Conservation (phyloP, 352 stramenopile genomes). For the Phytopythium vexans region DNA sequence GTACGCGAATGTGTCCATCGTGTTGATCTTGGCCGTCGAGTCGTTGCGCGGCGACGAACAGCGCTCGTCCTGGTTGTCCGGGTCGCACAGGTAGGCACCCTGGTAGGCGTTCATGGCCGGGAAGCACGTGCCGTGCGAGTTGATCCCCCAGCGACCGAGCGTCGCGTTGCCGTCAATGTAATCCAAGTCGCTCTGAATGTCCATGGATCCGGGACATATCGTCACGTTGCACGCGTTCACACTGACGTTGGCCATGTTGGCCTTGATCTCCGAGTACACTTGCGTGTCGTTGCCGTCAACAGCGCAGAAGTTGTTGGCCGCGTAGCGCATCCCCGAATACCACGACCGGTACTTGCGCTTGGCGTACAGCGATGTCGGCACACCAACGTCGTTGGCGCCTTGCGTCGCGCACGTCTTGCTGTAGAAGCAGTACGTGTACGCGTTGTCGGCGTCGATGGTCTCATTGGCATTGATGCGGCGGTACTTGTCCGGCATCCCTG, state of each 20-base stretch:
- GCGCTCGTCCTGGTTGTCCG: slow-evolving; percentile 49
- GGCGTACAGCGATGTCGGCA: slow-evolving; percentile 41
- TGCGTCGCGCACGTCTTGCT: slow-evolving; percentile 32
- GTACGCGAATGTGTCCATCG: slow-evolving; percentile 61
- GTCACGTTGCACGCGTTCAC: slow-evolving; percentile 38
- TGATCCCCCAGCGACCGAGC: slow-evolving; percentile 59
- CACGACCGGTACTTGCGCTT: slow-evolving; percentile 37
- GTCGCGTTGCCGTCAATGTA: slow-evolving; percentile 42
- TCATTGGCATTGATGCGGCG: slow-evolving; percentile 33
- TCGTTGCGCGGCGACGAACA: slow-evolving; percentile 43
- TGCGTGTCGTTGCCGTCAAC: slow-evolving; percentile 33
- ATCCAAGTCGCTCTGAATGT: slow-evolving; percentile 49
- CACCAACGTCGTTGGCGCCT: slow-evolving; percentile 52
- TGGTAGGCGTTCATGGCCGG: slow-evolving; percentile 62
- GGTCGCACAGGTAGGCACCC: slow-evolving; percentile 58
- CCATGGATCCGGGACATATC: slow-evolving; percentile 47
- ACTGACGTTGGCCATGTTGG: slow-evolving; percentile 38
- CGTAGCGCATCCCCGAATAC: slow-evolving; percentile 60
- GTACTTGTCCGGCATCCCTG: slow-evolving; percentile 50
- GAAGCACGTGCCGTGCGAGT: slow-evolving; percentile 62
- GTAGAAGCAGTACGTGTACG: slow-evolving; percentile 44
- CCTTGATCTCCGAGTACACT: slow-evolving; percentile 35
- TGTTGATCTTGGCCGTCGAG: slow-evolving; percentile 45
- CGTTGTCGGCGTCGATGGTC: slow-evolving; percentile 17
- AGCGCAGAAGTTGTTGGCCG: slow-evolving; percentile 51